Evolutionary conservation across 2,329 filamentous ascomycete species (phyloP).

Genomic region (Verticillium dahliae): DNA sequence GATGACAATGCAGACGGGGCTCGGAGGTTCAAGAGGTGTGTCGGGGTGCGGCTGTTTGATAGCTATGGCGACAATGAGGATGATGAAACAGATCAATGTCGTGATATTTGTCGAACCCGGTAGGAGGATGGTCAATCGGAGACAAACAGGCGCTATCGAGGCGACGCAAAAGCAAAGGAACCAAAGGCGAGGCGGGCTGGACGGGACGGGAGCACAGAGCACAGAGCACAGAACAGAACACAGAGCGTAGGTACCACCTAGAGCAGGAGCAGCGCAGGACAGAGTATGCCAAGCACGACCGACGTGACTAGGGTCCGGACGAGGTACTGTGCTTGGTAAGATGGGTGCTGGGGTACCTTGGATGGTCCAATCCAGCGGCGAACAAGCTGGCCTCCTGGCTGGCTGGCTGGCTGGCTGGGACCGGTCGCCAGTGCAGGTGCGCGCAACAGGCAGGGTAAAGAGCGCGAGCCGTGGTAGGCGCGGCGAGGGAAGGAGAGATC

Average conservation of each 20-base stretch:
- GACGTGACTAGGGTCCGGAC: not conserved
- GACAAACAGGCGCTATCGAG: not conserved
- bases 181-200: not conserved
- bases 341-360: too few species aligned
- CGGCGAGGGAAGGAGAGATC: too few species aligned
- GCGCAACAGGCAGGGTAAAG: too few species aligned
- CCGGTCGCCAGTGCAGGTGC: not conserved
- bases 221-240: too few species aligned
- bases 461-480: not conserved
- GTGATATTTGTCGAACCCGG: not conserved
- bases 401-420: not conserved
- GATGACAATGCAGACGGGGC: not conserved
- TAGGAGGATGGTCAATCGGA: not conserved
- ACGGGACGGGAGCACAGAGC: not conserved
- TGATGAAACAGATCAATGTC: not conserved
- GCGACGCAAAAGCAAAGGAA: not conserved
- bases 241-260: not conserved
- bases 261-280: not conserved
- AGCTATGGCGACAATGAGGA: not conserved
- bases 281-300: not conserved
- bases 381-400: not conserved
- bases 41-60: not conserved
- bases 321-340: not conserved
- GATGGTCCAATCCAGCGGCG: too few species aligned
- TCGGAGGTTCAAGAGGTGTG: not conserved